Conservation (phyloP, 2,329 filamentous ascomycete genomes). For the Microdochium bolleyi region DNA sequence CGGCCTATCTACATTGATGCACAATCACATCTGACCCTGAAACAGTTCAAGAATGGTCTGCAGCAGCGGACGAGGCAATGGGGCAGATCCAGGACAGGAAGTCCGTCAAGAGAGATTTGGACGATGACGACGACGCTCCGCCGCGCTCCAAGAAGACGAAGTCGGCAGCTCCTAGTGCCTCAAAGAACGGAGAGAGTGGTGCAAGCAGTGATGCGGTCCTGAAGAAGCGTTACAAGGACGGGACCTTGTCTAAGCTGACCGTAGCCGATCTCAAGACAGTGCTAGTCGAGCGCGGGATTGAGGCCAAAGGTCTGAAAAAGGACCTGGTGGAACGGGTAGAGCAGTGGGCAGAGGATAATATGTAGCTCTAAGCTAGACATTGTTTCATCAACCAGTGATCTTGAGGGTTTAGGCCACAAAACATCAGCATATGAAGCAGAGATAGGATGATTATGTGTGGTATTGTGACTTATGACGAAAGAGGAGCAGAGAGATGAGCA, state of each 20-base stretch:
- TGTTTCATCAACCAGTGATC: too few relatives aligned
- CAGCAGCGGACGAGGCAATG: constrained; percentile 53
- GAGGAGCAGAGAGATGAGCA: too few relatives aligned
- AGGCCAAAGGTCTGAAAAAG: constrained; percentile 42
- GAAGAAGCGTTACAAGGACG: constrained; percentile 33
- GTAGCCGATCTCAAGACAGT: constrained; percentile 44
- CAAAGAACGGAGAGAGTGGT: constrained; percentile 19
- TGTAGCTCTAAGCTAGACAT: too few relatives aligned
- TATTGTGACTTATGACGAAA: too few relatives aligned
- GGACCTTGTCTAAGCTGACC: constrained; percentile 43
- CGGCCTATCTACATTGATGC: neutral
- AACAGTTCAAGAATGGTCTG: constrained; percentile 62
- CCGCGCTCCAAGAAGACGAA: constrained; percentile 38
- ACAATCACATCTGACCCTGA: neutral
- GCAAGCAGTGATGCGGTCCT: constrained; percentile 37
- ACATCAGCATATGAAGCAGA: too few relatives aligned
- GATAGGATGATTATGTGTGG: too few relatives aligned
- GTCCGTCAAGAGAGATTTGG: constrained; percentile 43
- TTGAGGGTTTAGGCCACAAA: too few relatives aligned
- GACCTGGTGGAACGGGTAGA: constrained; percentile 48
- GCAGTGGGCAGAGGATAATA: constrained; percentile 45
- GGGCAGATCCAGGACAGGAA: constrained; percentile 25
- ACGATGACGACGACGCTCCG: constrained; percentile 27
- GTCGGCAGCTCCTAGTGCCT: constrained; percentile 18
- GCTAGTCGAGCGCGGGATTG: constrained; percentile 37